Evolutionary conservation across 1,284 basidiomycete species (phyloP).

Genomic region (Pterulicium gracile): DNA sequence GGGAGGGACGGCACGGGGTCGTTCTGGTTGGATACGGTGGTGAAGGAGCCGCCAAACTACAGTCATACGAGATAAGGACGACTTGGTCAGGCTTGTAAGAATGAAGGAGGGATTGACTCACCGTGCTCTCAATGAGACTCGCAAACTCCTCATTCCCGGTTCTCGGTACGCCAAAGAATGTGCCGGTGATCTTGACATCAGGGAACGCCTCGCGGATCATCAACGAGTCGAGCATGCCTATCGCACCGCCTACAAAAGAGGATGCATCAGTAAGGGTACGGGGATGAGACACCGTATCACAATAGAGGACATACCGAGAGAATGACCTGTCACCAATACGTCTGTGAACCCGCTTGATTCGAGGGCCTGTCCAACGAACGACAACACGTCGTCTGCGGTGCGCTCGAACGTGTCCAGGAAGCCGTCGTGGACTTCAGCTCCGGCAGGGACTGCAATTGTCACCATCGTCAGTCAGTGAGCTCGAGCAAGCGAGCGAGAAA

Average conservation of each 20-base stretch:
- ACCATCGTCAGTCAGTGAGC: too few species aligned
- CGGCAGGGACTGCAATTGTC: constrained; percentile 11
- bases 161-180: constrained; percentile 33
- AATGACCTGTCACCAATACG: constrained; percentile 31
- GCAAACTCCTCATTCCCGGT: constrained; percentile 33
- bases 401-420: constrained; percentile 35
- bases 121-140: constrained; percentile 27
- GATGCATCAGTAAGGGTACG: constrained; percentile 10
- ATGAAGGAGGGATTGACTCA: constrained; percentile 10
- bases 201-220: constrained; percentile 28
- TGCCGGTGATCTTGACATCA: constrained; percentile 23
- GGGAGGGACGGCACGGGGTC: constrained; percentile 28
- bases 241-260: constrained; percentile 25
- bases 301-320: constrained; percentile 17
- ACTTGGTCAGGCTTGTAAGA: not conserved
- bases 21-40: constrained; percentile 24
- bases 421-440: constrained; percentile 28
- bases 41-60: constrained; percentile 17
- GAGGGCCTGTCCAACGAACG: constrained; percentile 26
- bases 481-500: too few species aligned
- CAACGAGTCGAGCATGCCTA: constrained; percentile 32
- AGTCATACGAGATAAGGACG: not conserved
- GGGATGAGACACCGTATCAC: not conserved
- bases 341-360: constrained; percentile 22
- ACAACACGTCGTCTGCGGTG: constrained; percentile 28